Evolutionary conservation across 306 rosid species (phyloP), one percentile per base, ranked within the genome.

Genomic region (Quercus robur): DNA sequence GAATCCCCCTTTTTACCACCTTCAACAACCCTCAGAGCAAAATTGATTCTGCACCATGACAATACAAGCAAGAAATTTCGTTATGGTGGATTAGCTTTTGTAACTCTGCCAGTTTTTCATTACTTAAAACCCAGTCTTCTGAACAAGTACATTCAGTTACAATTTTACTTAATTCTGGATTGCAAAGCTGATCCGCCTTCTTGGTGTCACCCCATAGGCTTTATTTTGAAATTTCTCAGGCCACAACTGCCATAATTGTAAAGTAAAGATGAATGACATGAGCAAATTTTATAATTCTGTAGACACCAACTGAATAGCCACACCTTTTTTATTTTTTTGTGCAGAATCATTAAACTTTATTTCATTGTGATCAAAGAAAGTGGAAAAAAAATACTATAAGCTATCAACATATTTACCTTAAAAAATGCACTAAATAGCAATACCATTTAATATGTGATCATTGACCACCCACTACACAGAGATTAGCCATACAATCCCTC

Each of bases 121-220:
- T 88, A 78, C 90, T 79, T 72, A 95, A 86, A 86, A 95, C 91
- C 99, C 99, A 95, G 58, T 91, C 98, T 68, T 95, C 96, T 26
- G 93, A 86, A 71, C 93, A 92, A 87, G 89, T 85, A 93, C 97
- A 89, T 76, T 86, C 74, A 19, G 90, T 87, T 81, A 95, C 85
- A 68, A 95, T 85, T 62, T 85, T 83, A 86, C 99, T 88, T 90
- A 95, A 83, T 67, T 75, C 87, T 68, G 96, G 98, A 86, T 95
- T 95, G 77, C 99, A 95, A 93, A 95, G 84, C 90, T 86, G 82
- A 95, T 91, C 99, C 99, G 91, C 85, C 99, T 89, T 88, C 99
- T 87, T 23, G 98, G 98, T 55, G 99, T 95, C 75, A 95, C 99
- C 33, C 98, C 99, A 83, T 93, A 93, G 80, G 99, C 93, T 86